phyloP scores from a whole-genome alignment of 1,284 basidiomycete genomes.

The Malassezia psittaci region DNA sequence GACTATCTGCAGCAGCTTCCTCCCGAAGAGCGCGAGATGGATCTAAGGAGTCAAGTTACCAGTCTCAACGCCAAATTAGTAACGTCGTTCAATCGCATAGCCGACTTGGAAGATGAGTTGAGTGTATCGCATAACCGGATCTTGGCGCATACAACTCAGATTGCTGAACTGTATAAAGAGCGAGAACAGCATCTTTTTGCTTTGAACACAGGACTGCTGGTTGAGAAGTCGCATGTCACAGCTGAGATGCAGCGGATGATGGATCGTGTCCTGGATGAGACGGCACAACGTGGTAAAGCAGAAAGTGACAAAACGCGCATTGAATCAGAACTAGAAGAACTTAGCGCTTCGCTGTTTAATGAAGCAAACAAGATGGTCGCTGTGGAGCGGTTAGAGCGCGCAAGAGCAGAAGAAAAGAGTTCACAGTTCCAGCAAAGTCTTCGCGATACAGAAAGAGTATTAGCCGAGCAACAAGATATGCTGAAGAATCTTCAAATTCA shows the following conservation, averaged over 20 bases:
- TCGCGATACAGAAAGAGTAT: conserved; percentile 65
- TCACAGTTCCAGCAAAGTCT: conserved; percentile 69
- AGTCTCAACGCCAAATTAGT: conserved; percentile 87
- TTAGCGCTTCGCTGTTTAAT: conserved; percentile 61
- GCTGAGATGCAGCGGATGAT: conserved; percentile 84
- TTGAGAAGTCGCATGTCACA: conserved; percentile 80
- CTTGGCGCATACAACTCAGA: conserved; percentile 48
- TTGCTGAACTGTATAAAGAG: conserved; percentile 54
- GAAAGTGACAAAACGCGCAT: conserved; percentile 59
- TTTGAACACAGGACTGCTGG: conserved; percentile 65
- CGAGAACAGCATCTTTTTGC: conserved; percentile 49
- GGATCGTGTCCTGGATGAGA: conserved; percentile 86
- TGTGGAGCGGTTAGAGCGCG: conserved; percentile 65
- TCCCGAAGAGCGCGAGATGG: conserved; percentile 61
- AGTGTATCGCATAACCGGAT: conserved; percentile 65
- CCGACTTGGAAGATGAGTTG: conserved; percentile 82
- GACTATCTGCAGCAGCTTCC: background rate
- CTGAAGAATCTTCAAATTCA: conserved; percentile 72
- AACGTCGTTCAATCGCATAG: conserved; percentile 76
- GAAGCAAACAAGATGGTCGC: conserved; percentile 58
- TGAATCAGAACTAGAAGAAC: conserved; percentile 62
- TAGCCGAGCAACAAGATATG: conserved; percentile 48
- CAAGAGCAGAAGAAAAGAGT: conserved; percentile 71
- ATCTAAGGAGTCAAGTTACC: conserved; percentile 77
- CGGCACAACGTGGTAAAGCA: conserved; percentile 76